Conservation (phyloP, 73 alveolate species). For the Stentor coeruleus region DNA sequence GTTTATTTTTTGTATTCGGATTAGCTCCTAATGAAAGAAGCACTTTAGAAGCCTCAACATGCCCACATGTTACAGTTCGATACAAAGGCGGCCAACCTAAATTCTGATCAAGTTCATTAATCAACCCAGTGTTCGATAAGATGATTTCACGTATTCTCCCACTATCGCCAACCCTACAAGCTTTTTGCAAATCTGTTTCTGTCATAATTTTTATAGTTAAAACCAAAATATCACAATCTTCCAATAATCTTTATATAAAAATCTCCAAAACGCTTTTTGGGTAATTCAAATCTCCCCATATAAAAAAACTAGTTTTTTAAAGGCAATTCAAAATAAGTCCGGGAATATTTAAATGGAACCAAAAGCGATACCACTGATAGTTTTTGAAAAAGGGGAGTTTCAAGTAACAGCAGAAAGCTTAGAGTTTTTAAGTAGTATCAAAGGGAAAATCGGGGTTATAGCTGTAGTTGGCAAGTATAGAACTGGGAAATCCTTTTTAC, state of each 20-base stretch:
- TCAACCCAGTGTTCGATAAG: not conserved
- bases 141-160: not conserved
- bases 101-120: not conserved
- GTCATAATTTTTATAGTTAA: no score
- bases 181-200: slow-evolving; percentile 1
- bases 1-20: slow-evolving; percentile 51
- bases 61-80: not conserved
- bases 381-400: slow-evolving; percentile 32
- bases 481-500: slow-evolving; percentile 81
- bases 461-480: slow-evolving; percentile 93
- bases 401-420: slow-evolving; percentile 49
- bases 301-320: no score
- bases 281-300: no score
- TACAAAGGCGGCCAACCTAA: slow-evolving; percentile 1
- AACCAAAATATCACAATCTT: no score
- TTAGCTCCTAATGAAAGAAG: slow-evolving; percentile 56
- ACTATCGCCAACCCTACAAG: not conserved
- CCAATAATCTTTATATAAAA: no score
- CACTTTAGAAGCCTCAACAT: not conserved
- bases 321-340: not conserved
- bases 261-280: no score
- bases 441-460: slow-evolving; percentile 76
- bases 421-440: slow-evolving; percentile 35
- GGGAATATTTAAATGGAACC: slow-evolving; percentile 13
- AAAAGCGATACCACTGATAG: slow-evolving; percentile 16